A percentile compares a stretch with the other conserved stretches of the same genome.
These are phyloP conservation scores for Rubia peregrina DNA, from an alignment of 305 asterid genomes.

Conservation along the genomic window DNA sequence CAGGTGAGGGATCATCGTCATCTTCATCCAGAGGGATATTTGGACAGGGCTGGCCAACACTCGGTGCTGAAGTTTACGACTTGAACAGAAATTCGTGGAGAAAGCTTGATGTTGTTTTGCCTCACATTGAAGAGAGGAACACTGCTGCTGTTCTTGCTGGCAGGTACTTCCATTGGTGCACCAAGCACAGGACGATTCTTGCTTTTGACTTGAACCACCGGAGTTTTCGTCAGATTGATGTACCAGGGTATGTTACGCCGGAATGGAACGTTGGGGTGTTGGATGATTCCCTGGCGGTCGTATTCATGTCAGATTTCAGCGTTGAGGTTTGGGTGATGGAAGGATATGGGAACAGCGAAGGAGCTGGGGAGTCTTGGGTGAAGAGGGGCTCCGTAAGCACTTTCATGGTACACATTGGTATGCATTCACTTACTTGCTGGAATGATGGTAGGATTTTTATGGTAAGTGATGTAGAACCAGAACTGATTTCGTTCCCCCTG, in stretches of 20 bases:
- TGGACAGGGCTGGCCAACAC: constrained; percentile 3
- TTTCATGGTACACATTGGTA: not conserved
- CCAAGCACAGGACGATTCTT: not conserved
- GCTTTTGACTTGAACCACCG: not conserved
- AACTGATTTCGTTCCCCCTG: not conserved
- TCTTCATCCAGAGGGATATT: not conserved
- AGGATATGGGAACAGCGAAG: not conserved
- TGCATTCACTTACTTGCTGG: not conserved
- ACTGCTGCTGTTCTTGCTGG: constrained; percentile 1
- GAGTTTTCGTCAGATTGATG: not conserved
- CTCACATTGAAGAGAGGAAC: constrained; percentile 4
- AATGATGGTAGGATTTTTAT: constrained; percentile 3
- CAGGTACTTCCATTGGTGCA: constrained; percentile 8
- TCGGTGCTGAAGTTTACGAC: not conserved
- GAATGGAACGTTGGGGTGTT: not conserved
- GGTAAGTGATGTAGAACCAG: not conserved
- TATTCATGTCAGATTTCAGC: not conserved
- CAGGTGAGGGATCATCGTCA: not conserved
- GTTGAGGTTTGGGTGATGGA: not conserved
- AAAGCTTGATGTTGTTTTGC: constrained; percentile 1
- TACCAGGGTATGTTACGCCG: not conserved
- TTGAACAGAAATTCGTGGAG: constrained; percentile 1
- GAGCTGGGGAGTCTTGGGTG: not conserved
- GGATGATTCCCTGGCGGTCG: not conserved
- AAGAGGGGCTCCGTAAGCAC: not conserved